Evolutionary conservation across 257 asterid genomes (phyloP).

Genomic region (Fraxinus americana): DNA sequence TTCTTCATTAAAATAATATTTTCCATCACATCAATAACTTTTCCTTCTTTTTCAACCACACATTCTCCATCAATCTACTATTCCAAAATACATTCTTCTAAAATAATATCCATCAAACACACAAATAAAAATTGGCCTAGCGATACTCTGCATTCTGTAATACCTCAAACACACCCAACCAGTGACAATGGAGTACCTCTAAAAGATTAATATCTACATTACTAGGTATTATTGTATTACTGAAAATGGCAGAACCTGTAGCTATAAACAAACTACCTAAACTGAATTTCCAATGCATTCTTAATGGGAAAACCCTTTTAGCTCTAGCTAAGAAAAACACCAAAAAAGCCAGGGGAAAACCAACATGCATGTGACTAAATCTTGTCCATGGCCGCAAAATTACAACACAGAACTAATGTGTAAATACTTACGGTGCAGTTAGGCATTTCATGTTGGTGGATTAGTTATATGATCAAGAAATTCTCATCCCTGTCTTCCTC

Average conservation of each 20-base stretch:
- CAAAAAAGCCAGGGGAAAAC: slow-evolving; percentile 3
- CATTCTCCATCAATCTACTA: no score
- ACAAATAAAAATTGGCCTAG: no score
- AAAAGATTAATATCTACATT: not conserved
- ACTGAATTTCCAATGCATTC: not conserved
- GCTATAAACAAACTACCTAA: not conserved
- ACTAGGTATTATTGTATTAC: not conserved
- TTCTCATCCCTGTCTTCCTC: no score
- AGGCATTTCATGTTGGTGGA: no score
- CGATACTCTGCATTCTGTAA: not conserved
- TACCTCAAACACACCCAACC: not conserved
- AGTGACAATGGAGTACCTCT: not conserved
- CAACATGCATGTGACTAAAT: not conserved
- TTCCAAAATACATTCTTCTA: no score
- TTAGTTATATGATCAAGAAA: no score
- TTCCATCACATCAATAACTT: no score
- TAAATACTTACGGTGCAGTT: slow-evolving; percentile 39
- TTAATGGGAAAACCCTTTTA: not conserved
- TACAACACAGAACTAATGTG: slow-evolving; percentile 7
- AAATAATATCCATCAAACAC: no score
- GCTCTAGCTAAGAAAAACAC: slow-evolving; percentile 9
- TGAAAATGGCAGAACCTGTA: not conserved
- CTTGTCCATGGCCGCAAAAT: not conserved
- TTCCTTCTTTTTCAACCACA: no score
- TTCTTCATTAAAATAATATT: no score